Evolutionary conservation across 1,139 yeast species (phyloP), one percentile per base, ranked within the genome.

Genomic region (Kluyveromyces sp.): DNA sequence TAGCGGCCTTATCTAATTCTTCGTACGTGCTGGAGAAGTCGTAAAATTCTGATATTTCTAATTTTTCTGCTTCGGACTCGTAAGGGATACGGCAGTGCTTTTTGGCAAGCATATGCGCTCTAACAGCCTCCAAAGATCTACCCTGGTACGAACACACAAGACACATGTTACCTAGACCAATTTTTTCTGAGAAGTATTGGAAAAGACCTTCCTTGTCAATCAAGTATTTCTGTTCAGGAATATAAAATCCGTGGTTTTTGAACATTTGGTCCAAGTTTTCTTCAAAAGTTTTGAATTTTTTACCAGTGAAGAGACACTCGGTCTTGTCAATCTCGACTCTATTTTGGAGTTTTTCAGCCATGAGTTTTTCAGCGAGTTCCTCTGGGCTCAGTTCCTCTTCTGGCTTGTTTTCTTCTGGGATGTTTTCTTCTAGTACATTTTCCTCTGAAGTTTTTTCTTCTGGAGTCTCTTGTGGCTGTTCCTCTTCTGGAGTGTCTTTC

Each of bases 101-200:
- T 69, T 92, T 92, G 38, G 83, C 74, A 8, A 76, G 59, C 97
- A 92, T 90, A 64, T 94, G 99, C 40, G 90, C 94, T 59, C 96
- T 81, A 2, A 85, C 95, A 34, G 96, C 89, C 59, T 87, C 95
- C 39, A 92, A 65, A 37, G 85, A 78, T 60, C 79, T 77, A 27
- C 97, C 97, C 69, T 90, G 96, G 64, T 80, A 92, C 47, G 76
- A 73, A 66, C 99, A 94, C 34, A 78, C 78, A 48, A 94, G 71
- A 67, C 99, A 94, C 54, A 90, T 78, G 58, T 87, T 87, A 45
- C 98, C 98, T 46, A 87, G 76, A 31, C 96, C 95, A 52, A 92
- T 79, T 67, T 94, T 94, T 63, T 92, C 98, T 21, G 89, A 87
- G 54, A 94, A 71, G 59, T 94, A 94, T 27, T 70, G 67, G 33